phyloP scores from a whole-genome alignment of 2,329 filamentous ascomycete genomes.

The Nigrospora osmanthi region DNA sequence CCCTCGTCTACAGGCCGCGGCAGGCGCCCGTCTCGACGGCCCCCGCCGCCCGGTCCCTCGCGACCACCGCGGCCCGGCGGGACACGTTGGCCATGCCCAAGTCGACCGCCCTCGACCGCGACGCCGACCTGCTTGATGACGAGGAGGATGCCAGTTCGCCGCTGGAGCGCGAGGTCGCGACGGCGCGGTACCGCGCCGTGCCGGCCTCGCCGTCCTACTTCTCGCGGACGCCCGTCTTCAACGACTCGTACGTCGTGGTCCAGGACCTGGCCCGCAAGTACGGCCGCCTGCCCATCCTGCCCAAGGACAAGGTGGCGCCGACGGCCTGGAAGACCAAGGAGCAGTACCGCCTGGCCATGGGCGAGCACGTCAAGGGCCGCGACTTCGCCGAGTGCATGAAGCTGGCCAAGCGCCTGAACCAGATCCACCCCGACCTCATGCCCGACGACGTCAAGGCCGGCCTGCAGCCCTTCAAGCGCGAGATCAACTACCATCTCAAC shows the following conservation, averaged over 20 bases:
- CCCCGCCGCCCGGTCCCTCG: slow-evolving; percentile 4
- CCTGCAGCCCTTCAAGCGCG: slow-evolving; percentile 64
- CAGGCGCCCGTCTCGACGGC: slow-evolving; percentile 6
- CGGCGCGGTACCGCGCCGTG: slow-evolving; percentile 60
- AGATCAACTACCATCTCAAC: slow-evolving; percentile 63
- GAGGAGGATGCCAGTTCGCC: too few relatives aligned
- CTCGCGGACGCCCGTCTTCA: slow-evolving; percentile 76
- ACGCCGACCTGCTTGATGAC: too few relatives aligned
- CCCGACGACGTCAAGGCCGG: slow-evolving; percentile 60
- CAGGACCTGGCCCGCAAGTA: slow-evolving; percentile 66
- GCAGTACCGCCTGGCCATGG: slow-evolving; percentile 64
- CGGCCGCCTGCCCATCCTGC: slow-evolving; percentile 61
- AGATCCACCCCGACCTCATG: slow-evolving; percentile 72
- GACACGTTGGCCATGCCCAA: too few relatives aligned
- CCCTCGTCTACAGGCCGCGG: slow-evolving; percentile 4
- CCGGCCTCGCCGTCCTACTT: slow-evolving; percentile 93
- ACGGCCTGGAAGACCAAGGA: slow-evolving; percentile 74
- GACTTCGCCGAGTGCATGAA: slow-evolving; percentile 73
- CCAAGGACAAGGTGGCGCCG: slow-evolving; percentile 57
- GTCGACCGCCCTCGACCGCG: too few relatives aligned
- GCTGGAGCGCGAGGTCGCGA: background rate
- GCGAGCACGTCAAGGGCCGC: slow-evolving; percentile 65
- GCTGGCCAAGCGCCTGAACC: slow-evolving; percentile 72
- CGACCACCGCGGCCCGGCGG: slow-evolving; percentile 6
- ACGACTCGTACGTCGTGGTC: slow-evolving; percentile 72